Base-by-base conservation (phyloP, 2,329 filamentous ascomycete species). In the Huntiella abstrusa region DNA sequence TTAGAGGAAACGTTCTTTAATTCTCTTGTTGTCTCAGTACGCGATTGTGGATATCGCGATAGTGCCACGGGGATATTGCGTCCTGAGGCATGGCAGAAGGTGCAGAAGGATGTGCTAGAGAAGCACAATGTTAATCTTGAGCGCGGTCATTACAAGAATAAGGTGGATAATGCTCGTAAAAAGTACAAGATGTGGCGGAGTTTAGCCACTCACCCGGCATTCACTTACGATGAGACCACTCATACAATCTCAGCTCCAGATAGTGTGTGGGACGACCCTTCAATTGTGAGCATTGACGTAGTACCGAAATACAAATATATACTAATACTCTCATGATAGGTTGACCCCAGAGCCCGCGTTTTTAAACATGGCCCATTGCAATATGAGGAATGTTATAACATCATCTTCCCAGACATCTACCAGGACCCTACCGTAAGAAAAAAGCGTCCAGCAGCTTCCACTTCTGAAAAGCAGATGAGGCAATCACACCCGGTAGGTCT, bases 141-240 rank as follows among this genome's bases (percentile, higher is more conserved):
- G 51, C 75, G 75, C 59, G 69, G 65, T 53, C 72, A 76, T 46
- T 66, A 76, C 33, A 73, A 76, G 58, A 76, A 76, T 62, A 76
- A 76, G 60, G 73, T 70, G 52, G 72, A 76, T 59, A 76, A 76
- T 57, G 72, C 72, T 49, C 66, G 72, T 43, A 76, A 76, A 58
- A 70, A 72, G 54, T 76, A 75, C 51, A 69, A 72, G n/a, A 60
- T 75, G 45, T 76, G 72, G 72, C 61, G 72, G 13, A 70, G 71
- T 16, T 57, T 76, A 52, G 62, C 71, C 17, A 72, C 75, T 55
- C 66, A 76, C 49, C 66, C 69, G 2, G 68, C 71, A 10, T 76
- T 76, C 49, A 56, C 65, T 3, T 76, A 75, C 54, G 70, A 73
- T 51, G 59, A 64, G 4, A 56, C 59, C 17, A 64, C 65, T 7